These are phyloP conservation scores for Kwoniella shivajii DNA, from an alignment of 1,284 basidiomycete genomes.

Conservation along the genomic window DNA sequence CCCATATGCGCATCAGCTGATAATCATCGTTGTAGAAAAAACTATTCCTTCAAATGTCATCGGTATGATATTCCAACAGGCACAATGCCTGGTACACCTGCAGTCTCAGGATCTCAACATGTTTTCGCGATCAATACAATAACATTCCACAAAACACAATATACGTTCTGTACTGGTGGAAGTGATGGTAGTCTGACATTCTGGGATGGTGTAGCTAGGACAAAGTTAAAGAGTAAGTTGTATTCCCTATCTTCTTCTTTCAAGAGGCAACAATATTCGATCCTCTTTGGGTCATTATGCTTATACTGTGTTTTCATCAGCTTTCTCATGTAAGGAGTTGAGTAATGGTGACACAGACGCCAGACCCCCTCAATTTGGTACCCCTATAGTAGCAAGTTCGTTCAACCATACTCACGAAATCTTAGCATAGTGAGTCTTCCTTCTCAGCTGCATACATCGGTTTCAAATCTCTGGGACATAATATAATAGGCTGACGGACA, in stretches of 20 bases:
- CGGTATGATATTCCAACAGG: constrained; percentile 64
- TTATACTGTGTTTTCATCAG: constrained; percentile 9
- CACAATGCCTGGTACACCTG: constrained; percentile 40
- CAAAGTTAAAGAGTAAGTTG: constrained; percentile 79
- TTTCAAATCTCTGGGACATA: background rate
- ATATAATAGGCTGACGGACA: too few relatives aligned
- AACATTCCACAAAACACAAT: constrained; percentile 86
- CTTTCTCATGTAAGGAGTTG: constrained; percentile 59
- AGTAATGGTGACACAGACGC: constrained; percentile 69
- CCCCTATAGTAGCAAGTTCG: constrained; percentile 60
- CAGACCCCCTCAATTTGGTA: constrained; percentile 57
- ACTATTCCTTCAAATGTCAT: constrained; percentile 97
- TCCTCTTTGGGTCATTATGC: background rate
- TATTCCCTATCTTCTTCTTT: constrained; percentile 1
- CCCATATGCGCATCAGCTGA: background rate
- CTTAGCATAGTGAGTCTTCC: constrained; percentile 68
- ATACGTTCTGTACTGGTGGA: constrained; percentile 93
- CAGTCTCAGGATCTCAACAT: constrained; percentile 57
- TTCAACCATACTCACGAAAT: constrained; percentile 87
- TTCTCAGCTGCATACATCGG: background rate
- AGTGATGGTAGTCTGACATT: constrained; percentile 51
- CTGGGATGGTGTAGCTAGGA: constrained; percentile 65
- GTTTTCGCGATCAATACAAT: constrained; percentile 92
- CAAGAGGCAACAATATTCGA: too few relatives aligned
- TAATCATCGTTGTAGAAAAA: constrained; percentile 55